phyloP scores from a whole-genome alignment of 2,329 filamentous ascomycete genomes.

The Xylariaceae sp. region DNA sequence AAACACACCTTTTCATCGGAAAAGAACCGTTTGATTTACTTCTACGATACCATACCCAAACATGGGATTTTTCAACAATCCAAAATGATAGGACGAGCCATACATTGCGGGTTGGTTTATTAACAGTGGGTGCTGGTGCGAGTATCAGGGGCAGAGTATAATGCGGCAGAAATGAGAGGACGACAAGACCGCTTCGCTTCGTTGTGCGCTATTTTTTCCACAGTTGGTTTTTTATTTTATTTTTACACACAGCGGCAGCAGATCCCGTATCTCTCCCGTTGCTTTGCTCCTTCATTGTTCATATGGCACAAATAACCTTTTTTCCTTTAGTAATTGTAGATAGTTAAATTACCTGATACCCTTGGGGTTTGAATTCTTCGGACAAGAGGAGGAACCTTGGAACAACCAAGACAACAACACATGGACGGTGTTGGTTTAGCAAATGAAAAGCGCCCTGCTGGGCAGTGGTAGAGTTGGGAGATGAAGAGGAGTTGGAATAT shows the following conservation, averaged over 20 bases:
- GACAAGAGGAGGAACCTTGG: slow-evolving; percentile 22
- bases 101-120: slow-evolving; percentile 24
- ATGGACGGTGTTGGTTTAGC: slow-evolving; percentile 2
- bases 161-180: slow-evolving; percentile 25
- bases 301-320: slow-evolving; percentile 28
- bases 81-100: slow-evolving; percentile 21
- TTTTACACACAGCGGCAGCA: slow-evolving; percentile 13
- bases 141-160: slow-evolving; percentile 13
- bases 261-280: slow-evolving; percentile 1
- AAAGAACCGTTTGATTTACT: not conserved
- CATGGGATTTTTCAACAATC: slow-evolving; percentile 9
- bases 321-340: slow-evolving; percentile 38
- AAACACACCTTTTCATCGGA: not conserved
- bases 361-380: slow-evolving; percentile 12
- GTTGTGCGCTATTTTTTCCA: slow-evolving; percentile 19
- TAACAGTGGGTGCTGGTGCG: slow-evolving; percentile 22
- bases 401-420: slow-evolving; percentile 7
- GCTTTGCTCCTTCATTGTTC: slow-evolving; percentile 27
- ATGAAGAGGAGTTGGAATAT: not conserved
- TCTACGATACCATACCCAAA: slow-evolving; percentile 21
- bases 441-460: slow-evolving; percentile 29
- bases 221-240: not conserved
- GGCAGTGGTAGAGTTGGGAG: slow-evolving; percentile 27
- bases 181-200: slow-evolving; percentile 22
- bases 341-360: slow-evolving; percentile 39